Base-by-base conservation (phyloP, 1,284 basidiomycete species). In the Leccinum angustisporum region DNA sequence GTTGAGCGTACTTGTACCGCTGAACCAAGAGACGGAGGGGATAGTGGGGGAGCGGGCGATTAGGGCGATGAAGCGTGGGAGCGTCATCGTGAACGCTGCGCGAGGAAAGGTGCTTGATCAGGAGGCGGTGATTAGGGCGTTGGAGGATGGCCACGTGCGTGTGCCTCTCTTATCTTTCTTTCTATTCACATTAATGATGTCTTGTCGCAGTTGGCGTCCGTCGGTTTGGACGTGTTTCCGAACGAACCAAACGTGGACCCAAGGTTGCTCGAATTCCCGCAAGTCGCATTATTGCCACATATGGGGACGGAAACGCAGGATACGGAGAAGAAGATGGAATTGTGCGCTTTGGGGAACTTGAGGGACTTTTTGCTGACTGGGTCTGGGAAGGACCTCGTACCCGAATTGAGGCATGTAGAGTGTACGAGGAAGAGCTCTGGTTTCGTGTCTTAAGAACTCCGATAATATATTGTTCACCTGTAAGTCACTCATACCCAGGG, bases 201-300 rank as follows among this genome's bases (percentile, higher is more conserved):
- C 9, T 18, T 16, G n/a, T 8, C 7, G 1, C 3, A 95, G 91
- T 83, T 95, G 64, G 86, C 83, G 56, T 89, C 88, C 7, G 91
- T 92, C 31, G 95, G 95, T 27, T 79, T 97, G 30, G 95, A 97
- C 68, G 94, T 97, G 31, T 97, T 85, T 79, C 92, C 92, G 5
- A 83, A 94, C 74, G 95, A 97, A 75, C 94, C 94, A 0, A 78
- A 87, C 54, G 88, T 97, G 59, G 92, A 96, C 75, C 88, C 90
- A 1, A 83, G 86, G 21, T 78, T 95, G 48, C 79, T 94, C 60
- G 84, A 86, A n/a, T 92, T 93, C 75, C 86, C 90, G 52, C 89
- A 94, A 67, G 86, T 92, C 63, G 91, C 87, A 25, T 77, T 97
- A 9, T 81, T 96, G 18, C 95, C 95, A 3, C 95, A 96, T 75